Evolutionary conservation across 345 rosid species (phyloP).

Genomic region (Rhodamnia rubescens): DNA sequence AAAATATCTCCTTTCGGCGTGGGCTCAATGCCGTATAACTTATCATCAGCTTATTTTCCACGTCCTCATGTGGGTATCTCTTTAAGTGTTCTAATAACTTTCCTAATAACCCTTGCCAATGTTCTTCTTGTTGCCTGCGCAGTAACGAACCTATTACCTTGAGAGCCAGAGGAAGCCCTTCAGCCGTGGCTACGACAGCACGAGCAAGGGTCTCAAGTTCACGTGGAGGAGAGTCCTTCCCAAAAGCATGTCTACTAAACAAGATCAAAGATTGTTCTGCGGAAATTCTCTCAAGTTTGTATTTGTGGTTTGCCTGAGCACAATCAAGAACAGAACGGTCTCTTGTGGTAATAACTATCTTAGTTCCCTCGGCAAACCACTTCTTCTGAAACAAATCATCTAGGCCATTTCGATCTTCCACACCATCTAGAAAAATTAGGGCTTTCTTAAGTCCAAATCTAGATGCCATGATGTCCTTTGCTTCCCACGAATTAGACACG

Average conservation of each 20-base stretch:
- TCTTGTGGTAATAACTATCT: not conserved
- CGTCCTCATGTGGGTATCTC: too few species aligned
- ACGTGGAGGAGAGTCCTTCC: not conserved
- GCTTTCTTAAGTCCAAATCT: not conserved
- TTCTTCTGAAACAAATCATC: not conserved
- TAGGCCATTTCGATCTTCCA: not conserved
- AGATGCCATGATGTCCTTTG: not conserved
- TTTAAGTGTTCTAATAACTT: too few species aligned
- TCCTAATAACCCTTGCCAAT: too few species aligned
- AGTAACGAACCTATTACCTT: not conserved
- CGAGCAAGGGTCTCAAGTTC: not conserved
- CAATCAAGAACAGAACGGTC: not conserved
- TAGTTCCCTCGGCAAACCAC: not conserved
- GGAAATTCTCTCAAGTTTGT: not conserved
- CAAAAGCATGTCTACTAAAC: slow-evolving; percentile 1
- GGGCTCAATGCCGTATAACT: too few species aligned
- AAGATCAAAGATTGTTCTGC: not conserved
- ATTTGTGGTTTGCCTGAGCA: not conserved
- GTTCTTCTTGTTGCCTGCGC: not conserved
- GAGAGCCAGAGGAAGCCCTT: not conserved
- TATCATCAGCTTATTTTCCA: too few species aligned
- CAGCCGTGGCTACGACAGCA: not conserved
- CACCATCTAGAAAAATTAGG: not conserved
- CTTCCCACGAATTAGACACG: not conserved
- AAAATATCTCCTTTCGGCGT: too few species aligned